Conservation (phyloP, 768 basidiomycete genomes). For the Kwoniella dejecticola region DNA sequence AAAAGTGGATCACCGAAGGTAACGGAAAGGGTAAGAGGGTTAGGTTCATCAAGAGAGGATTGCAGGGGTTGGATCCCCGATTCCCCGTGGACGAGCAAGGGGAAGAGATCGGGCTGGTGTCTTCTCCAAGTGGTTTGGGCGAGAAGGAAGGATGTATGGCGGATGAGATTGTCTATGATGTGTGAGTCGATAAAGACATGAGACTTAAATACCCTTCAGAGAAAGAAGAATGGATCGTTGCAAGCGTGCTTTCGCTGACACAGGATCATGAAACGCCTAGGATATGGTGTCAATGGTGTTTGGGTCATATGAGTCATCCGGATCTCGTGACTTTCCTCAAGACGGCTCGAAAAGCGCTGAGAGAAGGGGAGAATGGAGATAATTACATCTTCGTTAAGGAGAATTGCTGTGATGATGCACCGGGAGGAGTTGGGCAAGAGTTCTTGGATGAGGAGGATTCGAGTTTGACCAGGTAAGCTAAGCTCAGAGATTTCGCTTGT, state of each 20-base stretch:
- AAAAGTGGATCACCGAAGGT: conserved; percentile 13
- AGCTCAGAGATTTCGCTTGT: too few relatives aligned
- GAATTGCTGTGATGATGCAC: conserved; percentile 71
- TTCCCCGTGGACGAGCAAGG: conserved; percentile 52
- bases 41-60: conserved; percentile 69
- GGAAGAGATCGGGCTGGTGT: conserved; percentile 65
- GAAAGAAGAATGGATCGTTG: too few relatives aligned
- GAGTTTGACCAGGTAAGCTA: conserved; percentile 77
- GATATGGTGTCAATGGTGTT: conserved; percentile 97
- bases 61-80: conserved; percentile 79
- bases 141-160: conserved; percentile 43
- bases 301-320: conserved; percentile 73
- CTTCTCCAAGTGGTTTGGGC: conserved; percentile 58
- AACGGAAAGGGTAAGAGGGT: conserved; percentile 45
- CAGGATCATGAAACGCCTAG: conserved; percentile 17
- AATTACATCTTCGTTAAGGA: conserved; percentile 80
- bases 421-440: conserved; percentile 61
- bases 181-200: conserved; percentile 55
- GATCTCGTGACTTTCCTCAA: conserved; percentile 78
- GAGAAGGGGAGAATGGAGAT: conserved; percentile 48
- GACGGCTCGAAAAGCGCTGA: conserved; percentile 65
- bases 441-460: conserved; percentile 85
- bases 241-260: too few relatives aligned
- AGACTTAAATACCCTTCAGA: too few relatives aligned
- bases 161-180: conserved; percentile 70